Base-by-base conservation (phyloP, 1,139 yeast genomes). In the Blastobotrys raffinosifermentans region DNA sequence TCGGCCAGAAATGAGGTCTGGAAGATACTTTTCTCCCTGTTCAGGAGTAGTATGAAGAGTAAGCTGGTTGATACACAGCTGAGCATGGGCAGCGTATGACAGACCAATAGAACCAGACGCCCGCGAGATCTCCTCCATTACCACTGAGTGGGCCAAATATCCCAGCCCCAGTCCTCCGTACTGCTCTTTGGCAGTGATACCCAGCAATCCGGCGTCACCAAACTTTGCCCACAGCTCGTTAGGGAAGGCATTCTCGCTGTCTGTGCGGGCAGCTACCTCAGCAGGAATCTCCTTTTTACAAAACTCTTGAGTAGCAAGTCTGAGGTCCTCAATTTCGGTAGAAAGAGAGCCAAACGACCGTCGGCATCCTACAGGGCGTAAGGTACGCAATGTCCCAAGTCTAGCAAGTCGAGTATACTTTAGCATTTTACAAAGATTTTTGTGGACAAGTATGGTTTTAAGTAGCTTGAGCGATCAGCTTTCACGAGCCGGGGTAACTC, bases 81-180 rank as follows among this genome's bases (percentile, higher is more conserved):
- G 61, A 3, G 63, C 55, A 43, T 58, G 63, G 2, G 63, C 63
- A 8, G 60, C 57, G 43, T 58, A 58, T 3, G 61, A 56, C 17
- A 58, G 53, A 7, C 49, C 63, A 41, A 58, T 58, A 5, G 63
- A 56, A 1, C 61, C 54, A 18, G 55, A 48, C 11, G 61, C 61
- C 13, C 59, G 45, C 3, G 61, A 55, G 7, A 58, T 41, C 41
- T 58, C 62, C 42, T 58, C 63, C 58, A 58, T 55, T 22, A 58
- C 63, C 4, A 55, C 61, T 3, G 55, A 38, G 41, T 58, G 63
- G 14, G 61, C 62, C 25, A 50, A 39, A 44, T 58, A 58, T n/a
- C 63, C 63, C 31, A 55, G 46, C 16, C 51, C 54, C 19, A 58
- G 44, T 3, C 63, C 63, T 8, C 63, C 63, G 41, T 56, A 57